These are phyloP conservation scores for Skeletonema menzelii DNA, from an alignment of 108 stramenopile genomes.

Conservation along the genomic window DNA sequence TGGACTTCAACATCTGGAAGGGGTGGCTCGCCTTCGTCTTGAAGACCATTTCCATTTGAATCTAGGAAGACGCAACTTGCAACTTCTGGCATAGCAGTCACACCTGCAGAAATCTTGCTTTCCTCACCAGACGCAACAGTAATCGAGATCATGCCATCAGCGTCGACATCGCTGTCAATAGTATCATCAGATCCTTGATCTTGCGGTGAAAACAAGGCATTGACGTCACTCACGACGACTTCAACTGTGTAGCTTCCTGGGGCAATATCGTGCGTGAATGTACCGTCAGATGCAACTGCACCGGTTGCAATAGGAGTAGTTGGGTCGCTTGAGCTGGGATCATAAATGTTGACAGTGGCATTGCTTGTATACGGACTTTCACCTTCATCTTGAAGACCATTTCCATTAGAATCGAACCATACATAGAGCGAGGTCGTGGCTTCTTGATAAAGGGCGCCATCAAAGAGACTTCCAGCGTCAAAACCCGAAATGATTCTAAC, in stretches of 20 bases:
- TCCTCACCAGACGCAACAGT: conserved; percentile 19
- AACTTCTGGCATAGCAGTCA: conserved; percentile 10
- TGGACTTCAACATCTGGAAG: conserved; percentile 20
- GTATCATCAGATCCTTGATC: conserved; percentile 15
- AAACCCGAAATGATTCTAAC: background rate
- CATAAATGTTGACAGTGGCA: background rate
- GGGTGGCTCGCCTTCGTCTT: conserved; percentile 29
- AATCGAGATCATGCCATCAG: background rate
- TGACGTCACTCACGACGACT: background rate
- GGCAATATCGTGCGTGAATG: background rate
- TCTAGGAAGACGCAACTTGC: conserved; percentile 32
- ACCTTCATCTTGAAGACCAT: background rate
- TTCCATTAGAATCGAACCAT: background rate
- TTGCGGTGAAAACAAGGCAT: conserved; percentile 5
- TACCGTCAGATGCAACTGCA: background rate
- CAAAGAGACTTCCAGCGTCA: conserved; percentile 8
- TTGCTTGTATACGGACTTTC: background rate
- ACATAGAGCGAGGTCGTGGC: background rate
- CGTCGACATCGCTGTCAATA: conserved; percentile 25
- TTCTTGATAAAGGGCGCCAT: background rate
- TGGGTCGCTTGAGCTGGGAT: background rate
- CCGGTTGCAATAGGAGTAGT: background rate
- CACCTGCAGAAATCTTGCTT: conserved; percentile 21
- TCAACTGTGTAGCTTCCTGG: background rate
- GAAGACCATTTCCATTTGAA: conserved; percentile 25